Conservation (phyloP, 2,329 filamentous ascomycete species). For the Elsinoe fawcettii region DNA sequence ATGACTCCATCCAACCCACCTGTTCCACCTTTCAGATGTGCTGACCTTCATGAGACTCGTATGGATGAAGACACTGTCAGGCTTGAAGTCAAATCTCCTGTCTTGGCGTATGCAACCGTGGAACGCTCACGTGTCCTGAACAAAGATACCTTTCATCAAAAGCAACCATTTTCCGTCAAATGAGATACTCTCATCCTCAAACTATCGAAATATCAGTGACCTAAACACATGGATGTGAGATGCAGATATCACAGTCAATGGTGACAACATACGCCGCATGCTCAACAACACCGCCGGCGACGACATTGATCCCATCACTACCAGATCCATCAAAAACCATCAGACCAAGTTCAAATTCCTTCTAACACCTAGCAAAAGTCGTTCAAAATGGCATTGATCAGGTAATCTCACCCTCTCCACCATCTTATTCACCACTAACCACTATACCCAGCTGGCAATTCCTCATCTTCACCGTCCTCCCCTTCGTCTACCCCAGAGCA, state of each 20-base stretch:
- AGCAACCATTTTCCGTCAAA: neutral
- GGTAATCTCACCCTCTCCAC: neutral
- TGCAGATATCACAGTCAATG: neutral
- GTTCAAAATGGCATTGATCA: neutral
- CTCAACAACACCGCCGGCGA: neutral
- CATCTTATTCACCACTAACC: neutral
- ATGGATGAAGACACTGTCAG: neutral
- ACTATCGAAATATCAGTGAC: neutral
- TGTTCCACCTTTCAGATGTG: neutral
- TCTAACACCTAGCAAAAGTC: neutral
- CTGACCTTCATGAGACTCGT: neutral
- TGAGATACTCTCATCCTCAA: neutral
- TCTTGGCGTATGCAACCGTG: neutral
- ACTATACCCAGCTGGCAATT: constrained; percentile 36
- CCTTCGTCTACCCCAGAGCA: constrained; percentile 60
- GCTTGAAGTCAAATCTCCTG: neutral
- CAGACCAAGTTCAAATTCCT: neutral
- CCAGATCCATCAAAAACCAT: neutral
- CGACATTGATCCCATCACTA: neutral
- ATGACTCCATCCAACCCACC: neutral
- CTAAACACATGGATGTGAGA: neutral
- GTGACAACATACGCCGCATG: neutral
- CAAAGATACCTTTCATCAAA: neutral
- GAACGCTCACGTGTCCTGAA: constrained; percentile 1
- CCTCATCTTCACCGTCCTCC: constrained; percentile 53